Evolutionary conservation across 2,329 filamentous ascomycete species (phyloP).

Genomic region (Keithomyces neogunnii): DNA sequence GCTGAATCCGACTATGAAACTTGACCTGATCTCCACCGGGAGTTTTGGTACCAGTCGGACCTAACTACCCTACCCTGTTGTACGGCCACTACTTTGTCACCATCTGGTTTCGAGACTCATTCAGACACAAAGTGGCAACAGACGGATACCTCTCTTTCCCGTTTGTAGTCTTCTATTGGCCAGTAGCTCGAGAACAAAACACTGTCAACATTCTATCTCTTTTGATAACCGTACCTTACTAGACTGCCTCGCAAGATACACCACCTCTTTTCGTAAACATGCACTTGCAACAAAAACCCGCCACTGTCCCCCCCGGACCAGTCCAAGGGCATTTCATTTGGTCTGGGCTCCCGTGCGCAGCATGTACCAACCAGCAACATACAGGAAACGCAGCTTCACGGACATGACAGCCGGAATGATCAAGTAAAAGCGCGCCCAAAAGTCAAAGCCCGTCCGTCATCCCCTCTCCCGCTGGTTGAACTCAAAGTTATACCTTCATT

Average conservation of each 20-base stretch:
- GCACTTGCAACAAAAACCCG: neutral
- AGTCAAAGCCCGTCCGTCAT: neutral
- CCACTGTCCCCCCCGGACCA: neutral
- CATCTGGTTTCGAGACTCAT: too few relatives aligned
- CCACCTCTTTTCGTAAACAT: neutral
- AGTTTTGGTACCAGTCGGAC: too few relatives aligned
- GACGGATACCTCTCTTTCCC: neutral
- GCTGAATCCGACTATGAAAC: neutral
- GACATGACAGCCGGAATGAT: neutral
- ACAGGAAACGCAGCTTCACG: neutral
- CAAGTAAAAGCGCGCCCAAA: neutral
- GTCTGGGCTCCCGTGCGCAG: neutral
- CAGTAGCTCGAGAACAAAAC: neutral
- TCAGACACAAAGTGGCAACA: too few relatives aligned
- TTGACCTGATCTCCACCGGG: neutral
- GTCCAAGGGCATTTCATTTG: neutral
- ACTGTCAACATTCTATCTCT: neutral
- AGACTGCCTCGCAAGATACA: neutral
- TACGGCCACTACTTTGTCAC: too few relatives aligned
- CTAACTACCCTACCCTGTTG: too few relatives aligned
- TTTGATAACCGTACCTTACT: neutral
- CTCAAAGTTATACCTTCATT: too few relatives aligned
- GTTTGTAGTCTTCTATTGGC: neutral
- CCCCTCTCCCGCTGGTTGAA: too few relatives aligned
- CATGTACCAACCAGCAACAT: neutral